Conservation (phyloP, 345 rosid genomes). For the Arabidopsis suecica region DNA sequence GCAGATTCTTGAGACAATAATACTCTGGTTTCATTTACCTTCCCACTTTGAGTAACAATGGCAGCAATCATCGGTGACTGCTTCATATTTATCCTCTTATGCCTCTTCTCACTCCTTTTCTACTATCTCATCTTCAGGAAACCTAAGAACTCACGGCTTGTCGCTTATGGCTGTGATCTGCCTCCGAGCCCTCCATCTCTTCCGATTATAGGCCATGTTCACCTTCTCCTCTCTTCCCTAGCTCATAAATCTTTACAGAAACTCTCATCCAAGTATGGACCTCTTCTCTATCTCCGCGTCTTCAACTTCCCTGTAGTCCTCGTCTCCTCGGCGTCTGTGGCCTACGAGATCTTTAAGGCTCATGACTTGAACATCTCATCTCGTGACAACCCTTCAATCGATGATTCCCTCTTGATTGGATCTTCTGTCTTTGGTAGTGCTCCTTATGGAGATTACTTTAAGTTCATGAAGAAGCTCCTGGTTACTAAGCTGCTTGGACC, state of each 20-base stretch:
- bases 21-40: neutral
- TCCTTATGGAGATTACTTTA: slow-evolving; percentile 22
- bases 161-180: neutral
- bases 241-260: slow-evolving; percentile 17
- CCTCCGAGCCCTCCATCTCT: slow-evolving; percentile 27
- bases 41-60: neutral
- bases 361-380: slow-evolving; percentile 20
- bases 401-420: slow-evolving; percentile 10
- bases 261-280: slow-evolving; percentile 25
- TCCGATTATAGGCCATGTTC: slow-evolving; percentile 20
- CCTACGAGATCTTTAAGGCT: slow-evolving; percentile 21
- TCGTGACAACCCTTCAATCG: neutral
- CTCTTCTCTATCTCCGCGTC: slow-evolving; percentile 15
- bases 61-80: neutral
- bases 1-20: neutral
- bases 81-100: neutral
- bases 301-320: slow-evolving; percentile 11
- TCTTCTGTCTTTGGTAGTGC: neutral
- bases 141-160: neutral
- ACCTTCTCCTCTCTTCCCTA: slow-evolving; percentile 12
- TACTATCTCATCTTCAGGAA: neutral
- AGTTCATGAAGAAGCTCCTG: slow-evolving; percentile 36
- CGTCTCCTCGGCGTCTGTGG: slow-evolving; percentile 21
- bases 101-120: neutral
- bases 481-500: slow-evolving; percentile 33